phyloP scores from a whole-genome alignment of 2,329 filamentous ascomycete genomes.

The Fusarium piperis region DNA sequence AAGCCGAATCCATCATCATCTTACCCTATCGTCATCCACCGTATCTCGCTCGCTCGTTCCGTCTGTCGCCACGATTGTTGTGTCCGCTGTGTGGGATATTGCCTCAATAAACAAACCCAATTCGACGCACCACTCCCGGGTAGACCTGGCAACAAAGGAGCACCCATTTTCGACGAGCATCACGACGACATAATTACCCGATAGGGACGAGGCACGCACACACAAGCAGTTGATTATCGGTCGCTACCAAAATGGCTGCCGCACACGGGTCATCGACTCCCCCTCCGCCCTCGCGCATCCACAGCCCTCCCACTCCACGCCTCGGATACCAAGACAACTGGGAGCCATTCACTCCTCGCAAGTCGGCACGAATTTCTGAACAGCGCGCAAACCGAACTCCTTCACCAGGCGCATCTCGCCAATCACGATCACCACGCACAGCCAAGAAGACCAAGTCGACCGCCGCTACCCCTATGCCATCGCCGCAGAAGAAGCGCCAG shows the following conservation, averaged over 20 bases:
- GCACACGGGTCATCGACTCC: slow-evolving; percentile 61
- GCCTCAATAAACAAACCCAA: slow-evolving; percentile 21
- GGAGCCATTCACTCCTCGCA: slow-evolving; percentile 77
- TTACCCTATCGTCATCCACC: slow-evolving; percentile 15
- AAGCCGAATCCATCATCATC: slow-evolving; percentile 33
- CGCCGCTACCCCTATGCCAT: slow-evolving; percentile 53
- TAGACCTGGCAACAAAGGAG: slow-evolving; percentile 36
- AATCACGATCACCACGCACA: slow-evolving; percentile 47
- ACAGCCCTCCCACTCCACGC: slow-evolving; percentile 75
- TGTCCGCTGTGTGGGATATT: slow-evolving; percentile 28
- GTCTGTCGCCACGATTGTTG: slow-evolving; percentile 8
- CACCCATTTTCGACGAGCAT: slow-evolving; percentile 19
- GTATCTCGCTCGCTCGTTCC: slow-evolving; percentile 1
- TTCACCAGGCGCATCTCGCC: slow-evolving; percentile 57
- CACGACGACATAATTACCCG: slow-evolving; percentile 11
- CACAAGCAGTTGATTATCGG: slow-evolving; percentile 5
- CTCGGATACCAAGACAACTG: slow-evolving; percentile 75
- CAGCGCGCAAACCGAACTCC: slow-evolving; percentile 66
- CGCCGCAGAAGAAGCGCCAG: slow-evolving; percentile 62
- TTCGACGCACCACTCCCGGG: slow-evolving; percentile 21
- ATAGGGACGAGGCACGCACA: background rate
- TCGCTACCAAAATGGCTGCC: slow-evolving; percentile 41
- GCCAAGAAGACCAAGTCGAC: slow-evolving; percentile 45
- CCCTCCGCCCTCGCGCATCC: slow-evolving; percentile 66
- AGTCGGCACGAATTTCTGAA: slow-evolving; percentile 71